Evolutionary conservation across 176 grass and related monocot species (phyloP).

Genomic region (Oryza coarctata): DNA sequence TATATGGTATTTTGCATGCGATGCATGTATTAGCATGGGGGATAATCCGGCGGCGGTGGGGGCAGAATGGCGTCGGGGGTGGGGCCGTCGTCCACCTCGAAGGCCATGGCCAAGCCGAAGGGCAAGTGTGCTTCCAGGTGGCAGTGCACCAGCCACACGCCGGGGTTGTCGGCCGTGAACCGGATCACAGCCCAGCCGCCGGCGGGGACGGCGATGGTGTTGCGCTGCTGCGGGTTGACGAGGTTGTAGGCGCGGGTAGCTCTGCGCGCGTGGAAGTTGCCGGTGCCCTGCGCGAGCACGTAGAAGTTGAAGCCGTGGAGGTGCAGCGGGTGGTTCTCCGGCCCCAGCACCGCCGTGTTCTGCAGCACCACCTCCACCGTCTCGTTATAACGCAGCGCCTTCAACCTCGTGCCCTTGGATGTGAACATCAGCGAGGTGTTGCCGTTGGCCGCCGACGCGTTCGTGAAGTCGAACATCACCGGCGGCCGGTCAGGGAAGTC

Average conservation of each 20-base stretch:
- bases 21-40: conserved; percentile 14
- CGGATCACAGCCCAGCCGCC: conserved; percentile 60
- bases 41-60: conserved; percentile 53
- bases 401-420: conserved; percentile 50
- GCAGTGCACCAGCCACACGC: conserved; percentile 63
- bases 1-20: no score
- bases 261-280: conserved; percentile 38
- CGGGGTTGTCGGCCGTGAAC: conserved; percentile 61
- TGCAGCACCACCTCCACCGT: conserved; percentile 69
- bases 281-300: conserved; percentile 47
- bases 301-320: conserved; percentile 61
- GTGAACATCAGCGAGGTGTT: conserved; percentile 13
- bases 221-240: conserved; percentile 52
- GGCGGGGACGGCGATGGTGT: conserved; percentile 51
- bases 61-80: conserved; percentile 55
- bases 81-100: conserved; percentile 59
- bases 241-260: conserved; percentile 38
- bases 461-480: conserved; percentile 56
- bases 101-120: conserved; percentile 54
- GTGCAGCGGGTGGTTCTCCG: conserved; percentile 61
- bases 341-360: conserved; percentile 55
- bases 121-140: conserved; percentile 62
- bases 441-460: not conserved
- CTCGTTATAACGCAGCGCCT: conserved; percentile 50
- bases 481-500: conserved; percentile 60